A percentile compares a stretch with the other conserved stretches of the same genome.
phyloP scores from a whole-genome alignment of 2,329 filamentous ascomycete genomes.

The Pyrenophora tritici-repentis region DNA sequence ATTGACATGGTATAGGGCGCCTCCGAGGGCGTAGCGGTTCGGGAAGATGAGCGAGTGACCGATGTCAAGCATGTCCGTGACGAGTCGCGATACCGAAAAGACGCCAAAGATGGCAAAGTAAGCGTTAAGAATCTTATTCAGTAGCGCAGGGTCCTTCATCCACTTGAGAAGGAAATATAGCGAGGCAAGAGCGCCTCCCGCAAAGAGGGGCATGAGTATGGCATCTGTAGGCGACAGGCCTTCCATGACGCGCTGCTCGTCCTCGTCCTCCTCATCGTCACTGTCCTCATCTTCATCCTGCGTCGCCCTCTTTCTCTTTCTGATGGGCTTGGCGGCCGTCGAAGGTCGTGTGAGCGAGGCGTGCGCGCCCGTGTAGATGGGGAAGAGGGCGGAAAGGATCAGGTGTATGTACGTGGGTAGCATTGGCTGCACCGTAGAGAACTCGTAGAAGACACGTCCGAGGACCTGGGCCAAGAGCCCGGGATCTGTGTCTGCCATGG shows the following conservation, averaged over 20 bases:
- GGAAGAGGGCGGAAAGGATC: slow-evolving; percentile 72
- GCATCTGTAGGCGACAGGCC: slow-evolving; percentile 78
- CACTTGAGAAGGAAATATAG: slow-evolving; percentile 91
- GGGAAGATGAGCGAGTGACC: slow-evolving; percentile 74
- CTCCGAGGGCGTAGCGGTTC: slow-evolving; percentile 63
- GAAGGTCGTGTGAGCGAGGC: slow-evolving; percentile 82
- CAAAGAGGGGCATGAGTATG: slow-evolving; percentile 80
- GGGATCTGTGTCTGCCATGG: slow-evolving; percentile 40
- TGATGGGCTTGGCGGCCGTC: slow-evolving; percentile 70
- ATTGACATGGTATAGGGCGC: slow-evolving; percentile 57
- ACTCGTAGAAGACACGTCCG: slow-evolving; percentile 50
- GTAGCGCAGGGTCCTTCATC: slow-evolving; percentile 76
- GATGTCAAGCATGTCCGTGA: slow-evolving; percentile 73
- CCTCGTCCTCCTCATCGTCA: slow-evolving; percentile 58
- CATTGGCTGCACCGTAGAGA: slow-evolving; percentile 47
- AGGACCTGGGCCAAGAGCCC: slow-evolving; percentile 36
- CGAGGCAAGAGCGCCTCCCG: slow-evolving; percentile 70
- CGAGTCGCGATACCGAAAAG: slow-evolving; percentile 73
- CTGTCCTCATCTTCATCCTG: slow-evolving; percentile 49
- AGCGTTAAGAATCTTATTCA: slow-evolving; percentile 81
- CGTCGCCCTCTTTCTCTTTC: slow-evolving; percentile 53
- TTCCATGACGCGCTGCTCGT: slow-evolving; percentile 64
- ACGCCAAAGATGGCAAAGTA: slow-evolving; percentile 84
- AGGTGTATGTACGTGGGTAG: slow-evolving; percentile 66
- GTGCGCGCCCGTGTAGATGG: slow-evolving; percentile 84